A percentile compares a stretch with the other conserved stretches of the same genome.
Evolutionary conservation across 805 yeast genomes (phyloP).

Genomic region (Zygotorulaspora danielsina): DNA sequence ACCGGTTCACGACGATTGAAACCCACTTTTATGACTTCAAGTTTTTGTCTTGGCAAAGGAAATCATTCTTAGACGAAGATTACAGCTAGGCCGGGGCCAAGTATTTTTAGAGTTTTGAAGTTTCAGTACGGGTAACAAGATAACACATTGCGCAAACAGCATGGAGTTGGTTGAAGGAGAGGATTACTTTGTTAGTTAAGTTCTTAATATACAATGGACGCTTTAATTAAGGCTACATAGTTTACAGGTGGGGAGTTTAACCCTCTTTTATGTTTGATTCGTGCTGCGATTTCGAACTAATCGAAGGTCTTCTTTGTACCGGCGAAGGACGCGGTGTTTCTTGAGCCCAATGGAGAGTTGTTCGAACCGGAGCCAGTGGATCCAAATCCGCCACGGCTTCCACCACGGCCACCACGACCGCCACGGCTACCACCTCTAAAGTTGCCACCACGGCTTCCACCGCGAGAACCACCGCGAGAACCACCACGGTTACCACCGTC

Average conservation of each 20-base stretch:
- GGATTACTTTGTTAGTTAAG: neutral
- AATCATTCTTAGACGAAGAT: too few relatives aligned
- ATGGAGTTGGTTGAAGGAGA: too few relatives aligned
- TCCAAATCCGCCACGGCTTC: slow-evolving; percentile 37
- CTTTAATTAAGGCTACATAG: slow-evolving; percentile 6
- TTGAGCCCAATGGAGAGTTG: slow-evolving; percentile 49
- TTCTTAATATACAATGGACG: slow-evolving; percentile 9
- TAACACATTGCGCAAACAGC: too few relatives aligned
- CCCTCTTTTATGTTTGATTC: too few relatives aligned
- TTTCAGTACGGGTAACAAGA: too few relatives aligned
- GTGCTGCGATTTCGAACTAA: slow-evolving; percentile 39
- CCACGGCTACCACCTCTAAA: slow-evolving; percentile 42
- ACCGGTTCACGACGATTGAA: too few relatives aligned
- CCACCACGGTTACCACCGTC: slow-evolving; percentile 39
- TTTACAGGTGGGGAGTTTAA: slow-evolving; percentile 9
- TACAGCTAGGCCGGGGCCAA: too few relatives aligned
- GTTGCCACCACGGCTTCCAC: slow-evolving; percentile 37
- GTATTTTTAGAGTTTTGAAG: too few relatives aligned
- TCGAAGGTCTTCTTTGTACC: slow-evolving; percentile 84
- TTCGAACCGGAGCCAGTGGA: slow-evolving; percentile 56
- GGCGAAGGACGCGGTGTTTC: slow-evolving; percentile 58
- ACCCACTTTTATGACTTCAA: slow-evolving; percentile 2
- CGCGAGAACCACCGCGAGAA: slow-evolving; percentile 35
- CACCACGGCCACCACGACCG: slow-evolving; percentile 39
- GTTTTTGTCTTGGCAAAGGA: slow-evolving; percentile 17